Conservation (phyloP, 1,284 basidiomycete genomes). For the Melampsora occidentalis region DNA sequence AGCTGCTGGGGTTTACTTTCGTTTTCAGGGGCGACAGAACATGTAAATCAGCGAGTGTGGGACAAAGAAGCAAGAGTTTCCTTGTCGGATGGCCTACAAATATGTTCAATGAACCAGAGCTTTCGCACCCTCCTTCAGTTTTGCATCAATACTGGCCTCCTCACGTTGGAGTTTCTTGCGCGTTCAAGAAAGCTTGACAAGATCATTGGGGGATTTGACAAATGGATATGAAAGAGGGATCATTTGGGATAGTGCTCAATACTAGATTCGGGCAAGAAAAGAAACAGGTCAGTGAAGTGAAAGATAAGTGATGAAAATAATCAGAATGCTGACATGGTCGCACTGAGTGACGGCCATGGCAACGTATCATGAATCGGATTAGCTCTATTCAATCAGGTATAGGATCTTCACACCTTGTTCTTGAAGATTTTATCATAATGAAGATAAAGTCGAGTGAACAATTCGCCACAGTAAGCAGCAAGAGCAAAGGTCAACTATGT, state of each 20-base stretch:
- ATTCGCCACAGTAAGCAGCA: constrained; percentile 68
- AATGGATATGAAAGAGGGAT: constrained; percentile 75
- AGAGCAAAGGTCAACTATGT: constrained; percentile 71
- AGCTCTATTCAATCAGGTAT: too few species aligned
- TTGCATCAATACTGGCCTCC: constrained; percentile 88
- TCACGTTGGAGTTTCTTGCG: constrained; percentile 95
- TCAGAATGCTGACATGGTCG: constrained; percentile 61
- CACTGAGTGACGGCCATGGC: constrained; percentile 82
- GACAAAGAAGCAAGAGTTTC: too few species aligned
- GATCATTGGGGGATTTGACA: constrained; percentile 73
- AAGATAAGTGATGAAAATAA: constrained; percentile 51
- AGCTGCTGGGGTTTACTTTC: too few species aligned
- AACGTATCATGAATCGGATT: not conserved
- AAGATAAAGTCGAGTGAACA: constrained; percentile 66
- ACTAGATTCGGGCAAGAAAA: constrained; percentile 25
- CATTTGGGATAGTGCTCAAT: constrained; percentile 76
- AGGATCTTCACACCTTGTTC: constrained; percentile 63
- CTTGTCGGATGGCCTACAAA: not conserved
- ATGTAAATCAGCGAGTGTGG: too few species aligned
- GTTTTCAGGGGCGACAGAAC: too few species aligned
- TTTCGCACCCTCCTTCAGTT: constrained; percentile 86
- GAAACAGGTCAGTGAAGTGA: not conserved
- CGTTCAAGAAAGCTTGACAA: constrained; percentile 80
- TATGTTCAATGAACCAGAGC: constrained; percentile 62
- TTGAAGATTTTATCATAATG: constrained; percentile 86